Conservation (phyloP, 495 filamentous ascomycete species). For the Penicillium pancosmium region DNA sequence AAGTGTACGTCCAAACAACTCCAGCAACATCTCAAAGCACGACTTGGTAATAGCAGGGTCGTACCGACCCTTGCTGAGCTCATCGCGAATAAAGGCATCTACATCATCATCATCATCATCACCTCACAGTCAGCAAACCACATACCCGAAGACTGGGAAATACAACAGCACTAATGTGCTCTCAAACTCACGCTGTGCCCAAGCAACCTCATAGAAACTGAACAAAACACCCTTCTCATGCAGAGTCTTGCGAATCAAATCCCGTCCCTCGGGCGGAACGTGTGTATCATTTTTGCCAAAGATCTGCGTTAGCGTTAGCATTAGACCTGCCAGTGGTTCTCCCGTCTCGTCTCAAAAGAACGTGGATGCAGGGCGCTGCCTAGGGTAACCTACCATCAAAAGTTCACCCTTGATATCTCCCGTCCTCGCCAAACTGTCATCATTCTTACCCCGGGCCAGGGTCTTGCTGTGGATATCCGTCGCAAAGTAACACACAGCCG, state of each 20-base stretch:
- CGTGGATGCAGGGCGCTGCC: too few species aligned
- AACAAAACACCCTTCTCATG: slow-evolving; percentile 74
- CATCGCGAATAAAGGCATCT: slow-evolving; percentile 95
- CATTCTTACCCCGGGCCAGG: slow-evolving; percentile 68
- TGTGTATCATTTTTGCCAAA: slow-evolving; percentile 90
- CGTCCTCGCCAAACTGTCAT: slow-evolving; percentile 64
- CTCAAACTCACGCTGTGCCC: slow-evolving; percentile 74
- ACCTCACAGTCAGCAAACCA: neutral
- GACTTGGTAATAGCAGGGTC: slow-evolving; percentile 83
- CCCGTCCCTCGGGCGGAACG: slow-evolving; percentile 81
- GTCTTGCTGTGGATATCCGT: slow-evolving; percentile 85
- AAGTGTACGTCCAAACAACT: slow-evolving; percentile 79
- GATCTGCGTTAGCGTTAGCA: slow-evolving; percentile 45
- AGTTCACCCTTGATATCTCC: slow-evolving; percentile 80
- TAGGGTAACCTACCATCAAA: slow-evolving; percentile 55
- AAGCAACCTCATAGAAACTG: slow-evolving; percentile 85
- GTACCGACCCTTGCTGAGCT: slow-evolving; percentile 89
- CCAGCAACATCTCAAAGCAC: slow-evolving; percentile 90
- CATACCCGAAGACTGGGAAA: too few species aligned
- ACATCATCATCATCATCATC: neutral
- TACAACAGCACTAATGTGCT: neutral
- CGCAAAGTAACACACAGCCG: slow-evolving; percentile 86
- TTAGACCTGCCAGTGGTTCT: too few species aligned
- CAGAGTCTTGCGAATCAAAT: slow-evolving; percentile 82
- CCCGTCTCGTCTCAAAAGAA: too few species aligned